phyloP scores from a whole-genome alignment of 208 protist genomes.

The Trypanosoma mega region DNA sequence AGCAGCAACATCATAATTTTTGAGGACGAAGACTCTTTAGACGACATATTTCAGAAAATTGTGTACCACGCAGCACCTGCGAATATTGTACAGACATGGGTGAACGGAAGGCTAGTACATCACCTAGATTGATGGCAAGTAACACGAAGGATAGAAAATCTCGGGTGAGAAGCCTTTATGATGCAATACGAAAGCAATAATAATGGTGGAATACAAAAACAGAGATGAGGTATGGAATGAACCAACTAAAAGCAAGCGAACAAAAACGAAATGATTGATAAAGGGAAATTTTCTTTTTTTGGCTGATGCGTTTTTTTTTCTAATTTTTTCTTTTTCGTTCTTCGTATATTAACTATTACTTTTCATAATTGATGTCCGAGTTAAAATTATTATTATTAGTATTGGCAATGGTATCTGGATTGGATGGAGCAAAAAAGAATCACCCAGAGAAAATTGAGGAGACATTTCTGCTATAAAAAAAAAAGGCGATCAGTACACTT shows the following conservation, averaged over 20 bases:
- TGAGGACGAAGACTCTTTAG: slow-evolving; percentile 48
- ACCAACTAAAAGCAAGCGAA: no score
- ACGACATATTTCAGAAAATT: slow-evolving; percentile 80
- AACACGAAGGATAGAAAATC: not conserved
- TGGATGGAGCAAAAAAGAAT: no score
- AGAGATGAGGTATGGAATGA: no score
- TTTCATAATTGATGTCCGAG: no score
- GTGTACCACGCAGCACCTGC: slow-evolving; percentile 55
- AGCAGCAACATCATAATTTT: slow-evolving; percentile 55
- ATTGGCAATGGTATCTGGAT: no score
- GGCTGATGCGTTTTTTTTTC: not conserved
- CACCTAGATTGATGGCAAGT: slow-evolving; percentile 7
- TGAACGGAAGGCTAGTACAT: slow-evolving; percentile 62
- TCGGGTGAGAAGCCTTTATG: not conserved
- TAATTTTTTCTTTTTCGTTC: slow-evolving; percentile 1
- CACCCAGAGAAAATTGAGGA: no score
- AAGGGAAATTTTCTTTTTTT: slow-evolving; percentile 2
- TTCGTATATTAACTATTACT: no score
- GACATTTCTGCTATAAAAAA: no score
- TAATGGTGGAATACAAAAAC: no score
- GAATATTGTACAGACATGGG: slow-evolving; percentile 66
- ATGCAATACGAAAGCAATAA: not conserved
- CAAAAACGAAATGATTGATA: not conserved
- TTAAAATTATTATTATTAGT: no score
- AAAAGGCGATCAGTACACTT: no score